Percentiles rank a stretch among this genome's conserved stretches.
Evolutionary conservation across 495 filamentous ascomycete species (phyloP).

Genomic region (Pyrenopolyporus hunteri): DNA sequence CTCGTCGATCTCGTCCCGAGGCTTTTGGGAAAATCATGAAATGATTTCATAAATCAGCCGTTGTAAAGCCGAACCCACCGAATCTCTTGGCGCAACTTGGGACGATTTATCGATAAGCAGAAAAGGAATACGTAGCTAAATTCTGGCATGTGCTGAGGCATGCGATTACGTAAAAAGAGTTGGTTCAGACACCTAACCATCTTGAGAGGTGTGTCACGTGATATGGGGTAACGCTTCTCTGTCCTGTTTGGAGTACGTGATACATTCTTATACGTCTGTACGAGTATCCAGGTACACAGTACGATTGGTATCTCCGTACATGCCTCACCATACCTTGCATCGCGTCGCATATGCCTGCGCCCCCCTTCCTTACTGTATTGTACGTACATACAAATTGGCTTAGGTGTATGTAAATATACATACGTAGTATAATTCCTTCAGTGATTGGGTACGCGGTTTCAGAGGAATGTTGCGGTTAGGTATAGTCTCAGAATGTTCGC

Average conservation of each 20-base stretch:
- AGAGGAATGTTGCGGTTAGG: neutral
- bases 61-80: slow-evolving; percentile 19
- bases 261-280: no score
- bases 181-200: slow-evolving; percentile 6
- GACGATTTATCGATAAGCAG: slow-evolving; percentile 15
- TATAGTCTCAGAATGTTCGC: no score
- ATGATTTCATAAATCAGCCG: slow-evolving; percentile 27
- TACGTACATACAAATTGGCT: no score
- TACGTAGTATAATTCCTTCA: neutral
- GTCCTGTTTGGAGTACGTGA: no score
- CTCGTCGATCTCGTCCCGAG: slow-evolving; percentile 3
- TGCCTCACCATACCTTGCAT: slow-evolving; percentile 4
- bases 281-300: neutral
- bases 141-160: no score
- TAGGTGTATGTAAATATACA: neutral
- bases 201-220: slow-evolving; percentile 18
- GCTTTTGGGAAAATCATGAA: neutral
- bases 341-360: slow-evolving; percentile 17
- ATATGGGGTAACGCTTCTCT: slow-evolving; percentile 17
- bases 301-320: neutral
- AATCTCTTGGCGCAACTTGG: slow-evolving; percentile 18
- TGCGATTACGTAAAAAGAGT: neutral
- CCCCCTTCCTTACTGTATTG: neutral
- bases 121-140: no score
- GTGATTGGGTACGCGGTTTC: no score